Conservation (phyloP, 176 grass and related monocot species). For the Rhynchospora pubera region DNA sequence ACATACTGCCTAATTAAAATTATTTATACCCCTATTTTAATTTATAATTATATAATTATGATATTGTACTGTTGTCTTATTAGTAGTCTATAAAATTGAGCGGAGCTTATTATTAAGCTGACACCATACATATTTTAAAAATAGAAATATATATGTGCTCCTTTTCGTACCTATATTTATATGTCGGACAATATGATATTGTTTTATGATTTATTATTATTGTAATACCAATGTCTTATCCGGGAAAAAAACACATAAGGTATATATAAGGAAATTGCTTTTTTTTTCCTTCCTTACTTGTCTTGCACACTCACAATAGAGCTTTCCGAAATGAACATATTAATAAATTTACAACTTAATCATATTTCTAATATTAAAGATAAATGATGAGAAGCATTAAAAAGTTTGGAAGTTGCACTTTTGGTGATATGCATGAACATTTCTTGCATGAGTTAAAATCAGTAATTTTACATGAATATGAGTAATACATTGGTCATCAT, state of each 20-base stretch:
- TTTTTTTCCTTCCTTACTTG: not conserved
- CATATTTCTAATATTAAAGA: not conserved
- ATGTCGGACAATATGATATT: not conserved
- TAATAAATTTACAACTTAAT: not conserved
- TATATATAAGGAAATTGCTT: not conserved
- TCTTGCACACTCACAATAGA: not conserved
- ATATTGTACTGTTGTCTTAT: not conserved
- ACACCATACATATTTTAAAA: not conserved
- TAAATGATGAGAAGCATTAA: not conserved
- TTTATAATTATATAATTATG: not conserved
- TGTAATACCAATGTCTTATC: not conserved
- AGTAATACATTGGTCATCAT: not conserved
- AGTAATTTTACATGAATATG: not conserved
- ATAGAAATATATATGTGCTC: not conserved
- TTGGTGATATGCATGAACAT: not conserved
- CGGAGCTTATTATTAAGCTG: not conserved
- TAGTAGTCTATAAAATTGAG: not conserved
- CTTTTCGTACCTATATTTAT: not conserved
- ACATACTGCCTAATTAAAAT: constrained; percentile 1
- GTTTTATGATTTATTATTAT: not conserved
- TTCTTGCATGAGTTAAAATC: not conserved
- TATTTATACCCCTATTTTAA: not conserved
- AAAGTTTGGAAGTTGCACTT: not conserved
- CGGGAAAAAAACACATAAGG: not conserved
- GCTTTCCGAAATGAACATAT: not conserved